Evolutionary conservation across 306 rosid species (phyloP).

Genomic region (Rubus idaeus): DNA sequence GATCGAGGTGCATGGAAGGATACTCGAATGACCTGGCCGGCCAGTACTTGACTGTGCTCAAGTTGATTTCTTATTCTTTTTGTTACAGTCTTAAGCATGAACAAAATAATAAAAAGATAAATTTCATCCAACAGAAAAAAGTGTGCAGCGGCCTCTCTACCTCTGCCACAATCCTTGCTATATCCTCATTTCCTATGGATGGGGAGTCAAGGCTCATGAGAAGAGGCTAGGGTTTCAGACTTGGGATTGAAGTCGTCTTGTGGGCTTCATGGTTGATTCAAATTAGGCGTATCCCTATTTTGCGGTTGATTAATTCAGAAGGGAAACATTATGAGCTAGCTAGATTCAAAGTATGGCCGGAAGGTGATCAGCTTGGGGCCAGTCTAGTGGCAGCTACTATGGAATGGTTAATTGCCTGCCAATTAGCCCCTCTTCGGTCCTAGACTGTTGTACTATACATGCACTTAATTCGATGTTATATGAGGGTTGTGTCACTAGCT

Average conservation of each 20-base stretch:
- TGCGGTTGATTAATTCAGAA: neutral
- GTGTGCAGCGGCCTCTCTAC: neutral
- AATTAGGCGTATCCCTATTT: neutral
- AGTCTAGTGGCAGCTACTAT: neutral
- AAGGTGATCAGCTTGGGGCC: neutral
- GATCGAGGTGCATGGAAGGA: neutral
- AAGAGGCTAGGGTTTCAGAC: neutral
- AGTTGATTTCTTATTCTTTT: neutral
- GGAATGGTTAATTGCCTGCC: neutral
- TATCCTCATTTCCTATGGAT: no score
- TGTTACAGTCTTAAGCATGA: neutral
- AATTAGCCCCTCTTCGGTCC: neutral
- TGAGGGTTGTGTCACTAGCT: neutral
- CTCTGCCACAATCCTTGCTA: neutral
- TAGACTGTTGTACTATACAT: neutral
- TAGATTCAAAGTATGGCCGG: no score
- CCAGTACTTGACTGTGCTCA: neutral
- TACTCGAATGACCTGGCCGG: neutral
- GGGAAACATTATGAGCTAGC: neutral
- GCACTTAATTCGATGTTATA: neutral
- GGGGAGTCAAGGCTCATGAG: no score
- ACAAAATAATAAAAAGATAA: neutral
- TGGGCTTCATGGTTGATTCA: neutral
- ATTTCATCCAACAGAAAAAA: neutral
- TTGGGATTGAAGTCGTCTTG: neutral